Evolutionary conservation across 2,329 filamentous ascomycete genomes (phyloP).

Genomic region (Diplodia mutila): DNA sequence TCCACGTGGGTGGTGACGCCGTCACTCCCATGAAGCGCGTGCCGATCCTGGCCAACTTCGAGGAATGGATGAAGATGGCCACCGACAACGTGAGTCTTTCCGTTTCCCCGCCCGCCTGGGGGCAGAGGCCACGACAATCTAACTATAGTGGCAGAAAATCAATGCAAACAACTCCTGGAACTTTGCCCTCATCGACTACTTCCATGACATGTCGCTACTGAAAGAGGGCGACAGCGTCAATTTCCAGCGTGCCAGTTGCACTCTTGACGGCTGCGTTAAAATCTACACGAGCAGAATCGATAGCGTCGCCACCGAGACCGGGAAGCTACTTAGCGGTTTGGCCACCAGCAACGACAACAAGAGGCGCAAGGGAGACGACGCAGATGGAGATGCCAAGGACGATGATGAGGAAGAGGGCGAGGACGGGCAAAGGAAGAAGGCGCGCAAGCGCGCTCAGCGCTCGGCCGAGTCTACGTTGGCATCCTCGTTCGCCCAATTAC

Average conservation of each 20-base stretch:
- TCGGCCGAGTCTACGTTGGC: conserved; percentile 93
- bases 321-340: conserved; percentile 88
- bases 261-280: conserved; percentile 96
- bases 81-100: conserved; percentile 72
- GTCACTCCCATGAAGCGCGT: conserved; percentile 94
- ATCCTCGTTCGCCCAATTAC: conserved; percentile 81
- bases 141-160: conserved; percentile 59
- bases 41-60: conserved; percentile 94
- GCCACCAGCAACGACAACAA: conserved; percentile 77
- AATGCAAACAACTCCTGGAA: conserved; percentile 99
- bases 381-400: conserved; percentile 40
- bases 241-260: conserved; percentile 98
- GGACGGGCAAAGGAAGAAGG: conserved; percentile 60
- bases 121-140: conserved; percentile 18
- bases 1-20: conserved; percentile 69
- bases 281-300: conserved; percentile 99
- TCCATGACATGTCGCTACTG: conserved; percentile 96
- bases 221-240: conserved; percentile 98
- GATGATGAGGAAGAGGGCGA: conserved; percentile 69
- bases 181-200: conserved; percentile 99
- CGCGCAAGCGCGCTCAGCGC: conserved; percentile 76
- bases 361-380: conserved; percentile 41
- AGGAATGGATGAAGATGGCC: conserved; percentile 99
- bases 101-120: neutral
- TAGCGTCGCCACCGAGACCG: conserved; percentile 96